Percentiles rank a stretch among this genome's conserved stretches.
These are phyloP conservation scores for Exophiala viscosa DNA, from an alignment of 2,329 filamentous ascomycete genomes.

Conservation along the genomic window DNA sequence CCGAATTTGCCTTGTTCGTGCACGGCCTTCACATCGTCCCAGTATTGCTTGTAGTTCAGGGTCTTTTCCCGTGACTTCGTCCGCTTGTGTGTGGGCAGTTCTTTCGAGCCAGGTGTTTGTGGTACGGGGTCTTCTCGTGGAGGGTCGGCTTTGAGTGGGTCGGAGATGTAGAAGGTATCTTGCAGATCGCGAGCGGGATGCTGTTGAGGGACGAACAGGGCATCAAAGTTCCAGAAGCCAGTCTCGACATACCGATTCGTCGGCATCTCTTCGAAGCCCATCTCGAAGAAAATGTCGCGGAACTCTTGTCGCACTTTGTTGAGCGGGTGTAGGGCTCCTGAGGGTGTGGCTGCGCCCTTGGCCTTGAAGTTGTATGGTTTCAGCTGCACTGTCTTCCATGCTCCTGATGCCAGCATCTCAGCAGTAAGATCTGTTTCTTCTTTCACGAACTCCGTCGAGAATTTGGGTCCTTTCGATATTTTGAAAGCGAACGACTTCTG, in stretches of 20 bases:
- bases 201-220: slow-evolving; percentile 94
- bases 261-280: slow-evolving; percentile 98
- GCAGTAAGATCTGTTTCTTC: slow-evolving; percentile 93
- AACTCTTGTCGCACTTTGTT: slow-evolving; percentile 97
- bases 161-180: slow-evolving; percentile 97
- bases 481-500: slow-evolving; percentile 84
- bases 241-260: slow-evolving; percentile 92
- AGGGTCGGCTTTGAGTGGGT: slow-evolving; percentile 71
- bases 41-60: slow-evolving; percentile 77
- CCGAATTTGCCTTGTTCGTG: slow-evolving; percentile 91
- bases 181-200: slow-evolving; percentile 95
- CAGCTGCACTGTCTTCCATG: slow-evolving; percentile 90
- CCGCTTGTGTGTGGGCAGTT: slow-evolving; percentile 45
- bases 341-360: slow-evolving; percentile 50
- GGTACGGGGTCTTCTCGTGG: slow-evolving; percentile 55
- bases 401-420: slow-evolving; percentile 81
- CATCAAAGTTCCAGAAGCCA: slow-evolving; percentile 98
- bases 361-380: slow-evolving; percentile 79
- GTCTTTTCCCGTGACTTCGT: slow-evolving; percentile 45
- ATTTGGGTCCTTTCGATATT: slow-evolving; percentile 80
- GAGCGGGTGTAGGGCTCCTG: slow-evolving; percentile 56
- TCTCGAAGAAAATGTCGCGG: slow-evolving; percentile 97
- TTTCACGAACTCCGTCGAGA: slow-evolving; percentile 79
- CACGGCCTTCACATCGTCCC: slow-evolving; percentile 78
- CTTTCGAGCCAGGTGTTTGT: slow-evolving; percentile 43